phyloP scores from a whole-genome alignment of 2,329 filamentous ascomycete genomes.

The Myriosclerotinia scirpicola region DNA sequence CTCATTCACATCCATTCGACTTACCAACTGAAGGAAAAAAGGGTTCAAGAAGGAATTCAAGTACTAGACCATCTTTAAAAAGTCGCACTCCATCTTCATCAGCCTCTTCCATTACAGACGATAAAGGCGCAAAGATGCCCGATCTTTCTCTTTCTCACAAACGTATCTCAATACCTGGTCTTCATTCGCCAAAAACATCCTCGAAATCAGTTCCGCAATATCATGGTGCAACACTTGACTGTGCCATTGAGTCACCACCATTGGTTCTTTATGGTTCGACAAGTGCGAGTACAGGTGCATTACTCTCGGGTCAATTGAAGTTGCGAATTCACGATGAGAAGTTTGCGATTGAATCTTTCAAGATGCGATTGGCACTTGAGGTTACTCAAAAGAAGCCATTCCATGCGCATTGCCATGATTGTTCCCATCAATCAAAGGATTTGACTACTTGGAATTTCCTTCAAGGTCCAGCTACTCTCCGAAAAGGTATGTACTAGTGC shows the following conservation, averaged over 20 bases:
- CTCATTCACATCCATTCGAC: slow-evolving; percentile 17
- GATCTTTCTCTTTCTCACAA: slow-evolving; percentile 32
- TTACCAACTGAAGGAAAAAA: slow-evolving; percentile 18
- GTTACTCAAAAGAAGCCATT: slow-evolving; percentile 81
- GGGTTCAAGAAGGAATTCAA: slow-evolving; percentile 12
- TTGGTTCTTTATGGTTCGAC: slow-evolving; percentile 78
- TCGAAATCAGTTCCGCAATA: slow-evolving; percentile 33
- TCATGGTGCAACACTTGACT: slow-evolving; percentile 31
- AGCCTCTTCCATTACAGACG: slow-evolving; percentile 21
- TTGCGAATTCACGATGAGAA: slow-evolving; percentile 67
- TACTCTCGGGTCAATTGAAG: slow-evolving; percentile 81
- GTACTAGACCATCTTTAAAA: not conserved
- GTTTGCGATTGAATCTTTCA: slow-evolving; percentile 69
- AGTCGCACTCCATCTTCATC: slow-evolving; percentile 26
- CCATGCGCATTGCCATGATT: slow-evolving; percentile 73
- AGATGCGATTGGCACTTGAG: slow-evolving; percentile 68
- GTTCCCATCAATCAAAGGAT: slow-evolving; percentile 68
- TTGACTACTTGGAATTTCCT: slow-evolving; percentile 80
- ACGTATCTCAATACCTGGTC: slow-evolving; percentile 33
- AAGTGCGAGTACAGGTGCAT: slow-evolving; percentile 74
- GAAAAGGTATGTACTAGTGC: slow-evolving; percentile 47
- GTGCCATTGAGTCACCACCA: slow-evolving; percentile 53
- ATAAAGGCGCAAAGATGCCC: slow-evolving; percentile 31
- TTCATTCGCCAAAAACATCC: slow-evolving; percentile 34
- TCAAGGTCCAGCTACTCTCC: slow-evolving; percentile 52